These are phyloP conservation scores for Chaetomiaceae sp. DNA, from an alignment of 2,329 filamentous ascomycete genomes.

Conservation along the genomic window DNA sequence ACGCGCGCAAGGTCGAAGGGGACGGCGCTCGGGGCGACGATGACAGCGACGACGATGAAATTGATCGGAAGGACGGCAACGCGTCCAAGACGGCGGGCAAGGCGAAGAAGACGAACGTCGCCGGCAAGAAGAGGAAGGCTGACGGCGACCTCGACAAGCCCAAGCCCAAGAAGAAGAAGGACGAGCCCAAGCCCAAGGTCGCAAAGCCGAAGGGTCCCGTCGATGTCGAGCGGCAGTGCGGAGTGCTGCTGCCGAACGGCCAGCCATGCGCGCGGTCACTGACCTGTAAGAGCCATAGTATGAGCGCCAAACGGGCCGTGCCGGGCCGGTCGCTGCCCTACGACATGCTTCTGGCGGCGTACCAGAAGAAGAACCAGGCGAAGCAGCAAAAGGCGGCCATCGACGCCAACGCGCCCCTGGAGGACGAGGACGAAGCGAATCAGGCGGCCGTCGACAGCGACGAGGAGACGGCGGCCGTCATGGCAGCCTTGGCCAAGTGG, in stretches of 20 bases:
- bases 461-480: slow-evolving; percentile 86
- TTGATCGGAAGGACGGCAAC: slow-evolving; percentile 39
- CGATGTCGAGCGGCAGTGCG: slow-evolving; percentile 90
- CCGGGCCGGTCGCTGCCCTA: slow-evolving; percentile 84
- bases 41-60: slow-evolving; percentile 46
- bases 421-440: slow-evolving; percentile 78
- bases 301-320: slow-evolving; percentile 88
- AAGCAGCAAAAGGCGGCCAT: slow-evolving; percentile 96
- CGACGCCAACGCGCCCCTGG: slow-evolving; percentile 85
- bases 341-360: slow-evolving; percentile 82
- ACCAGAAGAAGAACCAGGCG: slow-evolving; percentile 97
- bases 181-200: slow-evolving; percentile 77
- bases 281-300: slow-evolving; percentile 92
- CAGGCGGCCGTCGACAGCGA: slow-evolving; percentile 85
- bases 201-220: slow-evolving; percentile 88
- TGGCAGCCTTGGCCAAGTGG: slow-evolving; percentile 72
- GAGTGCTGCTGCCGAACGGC: slow-evolving; percentile 79
- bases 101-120: slow-evolving; percentile 55
- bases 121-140: slow-evolving; percentile 73
- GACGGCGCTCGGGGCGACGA: slow-evolving; percentile 44
- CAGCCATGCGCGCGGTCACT: slow-evolving; percentile 82
- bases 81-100: slow-evolving; percentile 52
- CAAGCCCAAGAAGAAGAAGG: slow-evolving; percentile 92
- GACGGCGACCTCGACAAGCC: slow-evolving; percentile 75
- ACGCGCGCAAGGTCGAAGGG: slow-evolving; percentile 48